Percentiles rank a stretch among this genome's conserved stretches.
Conservation (phyloP, 345 rosid species). For the Diplotaxis tenuifolia region DNA sequence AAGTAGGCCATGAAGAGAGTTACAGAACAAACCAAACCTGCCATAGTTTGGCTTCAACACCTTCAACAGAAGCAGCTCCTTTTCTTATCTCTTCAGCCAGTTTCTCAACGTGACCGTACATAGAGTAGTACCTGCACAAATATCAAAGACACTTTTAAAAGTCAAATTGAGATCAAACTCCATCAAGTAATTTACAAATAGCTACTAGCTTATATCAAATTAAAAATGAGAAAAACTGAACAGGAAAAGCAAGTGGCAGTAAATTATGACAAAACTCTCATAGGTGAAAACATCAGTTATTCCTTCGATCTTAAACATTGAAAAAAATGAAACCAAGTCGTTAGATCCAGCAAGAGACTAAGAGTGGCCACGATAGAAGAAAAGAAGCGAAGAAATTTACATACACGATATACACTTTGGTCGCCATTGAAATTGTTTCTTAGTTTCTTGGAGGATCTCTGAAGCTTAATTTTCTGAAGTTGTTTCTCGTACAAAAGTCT, state of each 20-base stretch:
- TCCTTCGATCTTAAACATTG: neutral
- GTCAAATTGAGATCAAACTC: constrained; percentile 17
- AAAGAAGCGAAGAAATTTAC: constrained; percentile 17
- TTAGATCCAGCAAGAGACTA: neutral
- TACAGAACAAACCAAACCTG: constrained; percentile 51
- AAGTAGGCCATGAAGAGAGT: constrained; percentile 9
- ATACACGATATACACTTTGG: constrained; percentile 76
- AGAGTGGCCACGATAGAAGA: no score
- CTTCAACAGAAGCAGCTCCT: constrained; percentile 93
- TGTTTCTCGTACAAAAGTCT: neutral
- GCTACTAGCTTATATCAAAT: neutral
- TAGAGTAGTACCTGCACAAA: constrained; percentile 77
- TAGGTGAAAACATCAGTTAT: neutral
- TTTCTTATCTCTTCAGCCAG: constrained; percentile 89
- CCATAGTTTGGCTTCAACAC: constrained; percentile 93
- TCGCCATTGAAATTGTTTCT: constrained; percentile 46
- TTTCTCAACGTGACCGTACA: constrained; percentile 94
- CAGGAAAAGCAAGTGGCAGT: no score
- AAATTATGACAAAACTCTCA: no score
- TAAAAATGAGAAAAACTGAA: no score
- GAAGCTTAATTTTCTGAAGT: neutral
- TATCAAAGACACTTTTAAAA: neutral
- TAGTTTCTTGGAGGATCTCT: neutral
- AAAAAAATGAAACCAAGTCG: neutral
- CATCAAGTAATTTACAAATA: neutral